Percentiles rank a stretch among this genome's conserved stretches.
Evolutionary conservation across 352 stramenopile species (phyloP).

Genomic region (Albugo candida): DNA sequence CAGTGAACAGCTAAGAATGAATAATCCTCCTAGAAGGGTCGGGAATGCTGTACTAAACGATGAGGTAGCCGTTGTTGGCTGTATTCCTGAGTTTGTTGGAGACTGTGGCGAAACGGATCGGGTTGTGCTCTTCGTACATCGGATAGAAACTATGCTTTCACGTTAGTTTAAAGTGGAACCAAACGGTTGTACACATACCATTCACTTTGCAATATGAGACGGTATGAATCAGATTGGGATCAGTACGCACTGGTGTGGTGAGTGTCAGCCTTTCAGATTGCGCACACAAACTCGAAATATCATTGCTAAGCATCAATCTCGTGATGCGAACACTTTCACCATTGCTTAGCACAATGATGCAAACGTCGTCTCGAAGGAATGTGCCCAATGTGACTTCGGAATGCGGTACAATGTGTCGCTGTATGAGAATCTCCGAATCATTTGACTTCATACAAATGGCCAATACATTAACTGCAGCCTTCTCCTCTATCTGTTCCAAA

Average conservation of each 20-base stretch:
- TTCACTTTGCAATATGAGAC: slow-evolving; percentile 32
- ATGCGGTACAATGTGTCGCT: slow-evolving; percentile 32
- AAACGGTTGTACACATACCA: slow-evolving; percentile 12
- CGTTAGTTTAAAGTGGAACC: too few species aligned
- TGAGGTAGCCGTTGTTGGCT: slow-evolving; percentile 22
- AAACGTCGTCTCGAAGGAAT: slow-evolving; percentile 35
- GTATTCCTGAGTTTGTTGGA: slow-evolving; percentile 20
- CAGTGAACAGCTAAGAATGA: slow-evolving; percentile 52
- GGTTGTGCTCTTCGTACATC: too few species aligned
- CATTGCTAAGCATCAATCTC: slow-evolving; percentile 21
- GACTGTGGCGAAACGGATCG: slow-evolving; percentile 9
- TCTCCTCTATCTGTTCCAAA: background rate
- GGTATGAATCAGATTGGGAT: slow-evolving; percentile 27
- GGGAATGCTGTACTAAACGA: slow-evolving; percentile 48
- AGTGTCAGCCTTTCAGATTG: slow-evolving; percentile 32
- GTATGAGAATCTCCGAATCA: slow-evolving; percentile 32
- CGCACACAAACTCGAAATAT: slow-evolving; percentile 18
- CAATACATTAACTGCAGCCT: slow-evolving; percentile 23
- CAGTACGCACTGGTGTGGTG: slow-evolving; percentile 24
- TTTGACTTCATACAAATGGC: slow-evolving; percentile 35
- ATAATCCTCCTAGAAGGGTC: slow-evolving; percentile 38
- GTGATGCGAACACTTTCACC: slow-evolving; percentile 52
- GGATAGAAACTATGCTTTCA: too few species aligned
- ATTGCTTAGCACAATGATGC: slow-evolving; percentile 45
- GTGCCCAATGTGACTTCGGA: slow-evolving; percentile 28